A percentile compares a stretch with the other conserved stretches of the same genome.
Evolutionary conservation across 164 flowering plant species (phyloP).

Genomic region (Stephania japonica): DNA sequence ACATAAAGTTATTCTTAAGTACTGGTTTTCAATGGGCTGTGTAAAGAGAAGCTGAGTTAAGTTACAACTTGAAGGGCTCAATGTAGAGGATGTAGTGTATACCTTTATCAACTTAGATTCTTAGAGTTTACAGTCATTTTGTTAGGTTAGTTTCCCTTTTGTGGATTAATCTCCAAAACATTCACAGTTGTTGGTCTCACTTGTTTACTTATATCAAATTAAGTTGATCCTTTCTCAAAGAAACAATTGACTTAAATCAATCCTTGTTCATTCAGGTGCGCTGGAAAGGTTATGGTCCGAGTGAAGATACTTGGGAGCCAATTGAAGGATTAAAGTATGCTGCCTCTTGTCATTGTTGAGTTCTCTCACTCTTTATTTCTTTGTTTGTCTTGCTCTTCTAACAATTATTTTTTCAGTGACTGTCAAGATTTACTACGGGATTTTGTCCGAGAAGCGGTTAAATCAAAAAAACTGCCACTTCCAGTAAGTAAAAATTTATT

Average conservation of each 20-base stretch:
- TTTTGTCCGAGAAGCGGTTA: conserved; percentile 44
- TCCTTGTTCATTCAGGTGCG: conserved; percentile 37
- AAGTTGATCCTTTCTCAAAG: not conserved
- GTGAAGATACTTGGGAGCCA: conserved; percentile 72
- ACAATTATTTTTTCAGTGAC: conserved; percentile 28
- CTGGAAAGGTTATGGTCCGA: conserved; percentile 60
- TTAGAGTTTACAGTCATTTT: too few relatives aligned
- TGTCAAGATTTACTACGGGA: conserved; percentile 45
- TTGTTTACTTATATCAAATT: not conserved
- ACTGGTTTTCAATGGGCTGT: too few relatives aligned
- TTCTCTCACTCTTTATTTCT: not conserved
- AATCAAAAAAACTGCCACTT: conserved; percentile 51
- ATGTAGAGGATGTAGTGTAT: too few relatives aligned
- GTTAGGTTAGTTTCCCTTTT: too few relatives aligned
- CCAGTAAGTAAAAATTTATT: conserved; percentile 38
- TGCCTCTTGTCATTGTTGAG: not conserved
- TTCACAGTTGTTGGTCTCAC: not conserved
- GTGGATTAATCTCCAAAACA: too few relatives aligned
- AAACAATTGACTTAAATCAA: not conserved
- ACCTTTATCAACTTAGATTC: too few relatives aligned
- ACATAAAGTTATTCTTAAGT: too few relatives aligned
- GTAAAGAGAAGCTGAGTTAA: too few relatives aligned
- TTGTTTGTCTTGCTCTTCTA: not conserved
- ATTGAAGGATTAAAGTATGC: conserved; percentile 43
- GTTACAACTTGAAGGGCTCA: too few relatives aligned